Base-by-base conservation (phyloP, 495 filamentous ascomycete species). In the Tuber borchii region DNA sequence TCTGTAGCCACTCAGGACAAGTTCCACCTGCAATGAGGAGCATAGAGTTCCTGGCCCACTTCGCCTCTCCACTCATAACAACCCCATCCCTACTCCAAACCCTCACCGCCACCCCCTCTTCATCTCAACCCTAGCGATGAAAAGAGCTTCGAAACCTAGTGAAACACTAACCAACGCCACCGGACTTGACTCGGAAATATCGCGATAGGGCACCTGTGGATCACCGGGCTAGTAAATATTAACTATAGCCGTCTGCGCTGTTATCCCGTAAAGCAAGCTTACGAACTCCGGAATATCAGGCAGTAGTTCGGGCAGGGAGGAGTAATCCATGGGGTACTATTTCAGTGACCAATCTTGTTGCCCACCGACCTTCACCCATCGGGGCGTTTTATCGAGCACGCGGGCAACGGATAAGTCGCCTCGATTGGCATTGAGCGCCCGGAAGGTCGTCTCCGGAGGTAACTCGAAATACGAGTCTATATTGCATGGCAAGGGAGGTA, bases 331-430 rank as follows among this genome's bases (percentile, higher is more conserved):
- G 0, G 94, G 93, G 82, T 97, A 97, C 42, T 87, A 84, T 81
- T 96, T 93, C 48, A 87, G 86, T 3, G 93, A 94, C 95, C 95
- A 97, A 84, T 98, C 91, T 84, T 98, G 97, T 81, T 97, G 94
- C 0, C 93, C 93, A 42, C 95, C 95, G 17, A 98, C 87, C 9
- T 95, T 97, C 20, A 97, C 88, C 95, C 95, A 97, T 69, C 93
- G 92, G 10, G 97, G 88, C 75, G 92, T 94, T 77, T 90, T 91
- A 46, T 90, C 86, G 3, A 97, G 85, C 65, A 91, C 87, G 74
- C 87, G 88, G 46, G 87, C 85, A 70, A 93, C 85, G 20, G 88
- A 86, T 10, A 97, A 84, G 2, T 91, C 87, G 68, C 90, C 91
- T 9, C 26, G 14, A 10, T 65, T 26, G 56, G 26, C 4, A 17